Evolutionary conservation across 768 basidiomycete species (phyloP).

Genomic region (Termitomyces sp.): DNA sequence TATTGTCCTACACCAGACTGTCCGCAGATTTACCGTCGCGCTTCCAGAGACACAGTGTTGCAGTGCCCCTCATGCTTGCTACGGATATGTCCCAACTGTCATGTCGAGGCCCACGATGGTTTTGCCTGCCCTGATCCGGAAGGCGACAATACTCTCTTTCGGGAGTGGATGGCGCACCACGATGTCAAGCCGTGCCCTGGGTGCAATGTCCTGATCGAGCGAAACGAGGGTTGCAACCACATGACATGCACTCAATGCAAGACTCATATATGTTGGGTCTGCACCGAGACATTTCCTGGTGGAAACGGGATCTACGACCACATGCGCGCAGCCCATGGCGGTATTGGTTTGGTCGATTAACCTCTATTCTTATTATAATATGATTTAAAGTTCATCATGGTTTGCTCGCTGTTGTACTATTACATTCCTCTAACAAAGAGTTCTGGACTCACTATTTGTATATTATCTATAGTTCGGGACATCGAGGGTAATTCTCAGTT

Average conservation of each 20-base stretch:
- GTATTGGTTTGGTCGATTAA: conserved; percentile 38
- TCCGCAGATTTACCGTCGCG: conserved; percentile 61
- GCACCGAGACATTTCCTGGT: conserved; percentile 60
- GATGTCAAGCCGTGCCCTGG: conserved; percentile 73
- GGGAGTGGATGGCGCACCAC: conserved; percentile 54
- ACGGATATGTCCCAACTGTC: conserved; percentile 64
- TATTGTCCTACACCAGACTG: conserved; percentile 82
- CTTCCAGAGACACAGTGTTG: conserved; percentile 41
- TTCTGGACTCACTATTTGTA: neutral
- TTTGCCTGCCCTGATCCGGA: conserved; percentile 57
- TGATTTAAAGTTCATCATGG: too few species aligned
- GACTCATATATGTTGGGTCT: conserved; percentile 80
- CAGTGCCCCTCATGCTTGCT: conserved; percentile 69
- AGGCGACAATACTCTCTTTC: conserved; percentile 51
- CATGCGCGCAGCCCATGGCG: conserved; percentile 65
- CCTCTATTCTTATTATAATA: neutral
- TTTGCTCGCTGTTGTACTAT: too few species aligned
- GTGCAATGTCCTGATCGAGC: conserved; percentile 68
- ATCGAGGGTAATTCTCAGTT: neutral
- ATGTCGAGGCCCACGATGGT: conserved; percentile 54
- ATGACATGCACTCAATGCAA: conserved; percentile 72
- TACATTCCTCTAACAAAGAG: too few species aligned
- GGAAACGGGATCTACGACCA: conserved; percentile 74
- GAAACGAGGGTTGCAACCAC: conserved; percentile 75
- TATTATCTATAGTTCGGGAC: neutral